These are phyloP conservation scores for Rhizophlyctis rosea DNA, from an alignment of 192 early-diverging fungal genomes.

Conservation along the genomic window DNA sequence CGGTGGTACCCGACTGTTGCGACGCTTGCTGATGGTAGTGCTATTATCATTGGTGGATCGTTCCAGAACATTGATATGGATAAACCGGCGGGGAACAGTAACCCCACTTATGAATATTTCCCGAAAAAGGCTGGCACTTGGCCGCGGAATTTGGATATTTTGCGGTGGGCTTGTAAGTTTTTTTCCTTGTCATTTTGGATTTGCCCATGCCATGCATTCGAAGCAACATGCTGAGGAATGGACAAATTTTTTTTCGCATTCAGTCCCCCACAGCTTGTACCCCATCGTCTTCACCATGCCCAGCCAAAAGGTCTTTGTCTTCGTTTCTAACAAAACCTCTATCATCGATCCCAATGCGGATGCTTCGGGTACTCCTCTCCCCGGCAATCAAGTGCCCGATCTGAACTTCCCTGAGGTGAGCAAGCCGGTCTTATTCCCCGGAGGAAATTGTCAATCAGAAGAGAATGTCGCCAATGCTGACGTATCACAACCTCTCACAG, in stretches of 20 bases:
- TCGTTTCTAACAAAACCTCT: constrained; percentile 18
- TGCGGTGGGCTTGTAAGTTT: constrained; percentile 12
- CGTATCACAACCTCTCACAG: neutral
- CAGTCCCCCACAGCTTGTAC: constrained; percentile 28
- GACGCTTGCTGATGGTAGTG: constrained; percentile 15
- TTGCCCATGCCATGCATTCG: no score
- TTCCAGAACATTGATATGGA: constrained; percentile 29
- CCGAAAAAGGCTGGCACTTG: constrained; percentile 13
- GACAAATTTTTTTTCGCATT: neutral
- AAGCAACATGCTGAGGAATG: no score
- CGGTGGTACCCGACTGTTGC: constrained; percentile 33
- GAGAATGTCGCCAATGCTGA: no score
- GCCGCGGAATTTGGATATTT: constrained; percentile 12
- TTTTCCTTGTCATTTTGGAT: no score
- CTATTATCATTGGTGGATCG: constrained; percentile 21
- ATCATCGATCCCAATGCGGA: constrained; percentile 6
- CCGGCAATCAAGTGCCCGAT: no score
- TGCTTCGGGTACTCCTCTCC: no score
- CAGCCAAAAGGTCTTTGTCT: constrained; percentile 10
- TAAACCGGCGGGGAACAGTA: constrained; percentile 19
- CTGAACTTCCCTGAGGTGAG: no score
- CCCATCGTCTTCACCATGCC: constrained; percentile 23
- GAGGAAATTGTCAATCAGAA: no score
- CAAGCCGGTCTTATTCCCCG: no score
- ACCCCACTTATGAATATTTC: constrained; percentile 41